phyloP scores from a whole-genome alignment of 163 green algal genomes.

The Scenedesmus sp. region DNA sequence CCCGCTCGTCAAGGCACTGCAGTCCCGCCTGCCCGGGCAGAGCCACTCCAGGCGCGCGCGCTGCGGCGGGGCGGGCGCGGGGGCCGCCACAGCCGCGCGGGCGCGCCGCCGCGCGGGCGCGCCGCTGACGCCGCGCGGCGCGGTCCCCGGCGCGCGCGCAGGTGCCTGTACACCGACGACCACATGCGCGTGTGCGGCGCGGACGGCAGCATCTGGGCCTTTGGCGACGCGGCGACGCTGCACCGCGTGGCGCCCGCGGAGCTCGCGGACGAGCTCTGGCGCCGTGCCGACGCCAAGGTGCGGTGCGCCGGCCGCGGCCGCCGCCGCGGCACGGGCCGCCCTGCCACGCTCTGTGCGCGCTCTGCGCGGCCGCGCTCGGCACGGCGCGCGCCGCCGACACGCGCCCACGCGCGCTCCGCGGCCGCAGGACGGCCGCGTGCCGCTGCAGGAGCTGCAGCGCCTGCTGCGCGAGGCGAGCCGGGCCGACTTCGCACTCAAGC shows the following conservation, averaged over 20 bases:
- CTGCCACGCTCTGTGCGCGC: neutral
- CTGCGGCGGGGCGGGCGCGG: too few species aligned
- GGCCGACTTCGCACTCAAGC: slow-evolving; percentile 74
- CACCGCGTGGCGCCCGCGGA: slow-evolving; percentile 64
- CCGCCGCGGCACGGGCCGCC: too few species aligned
- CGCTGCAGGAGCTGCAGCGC: slow-evolving; percentile 63
- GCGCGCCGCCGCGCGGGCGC: too few species aligned
- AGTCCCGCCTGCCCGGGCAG: slow-evolving; percentile 76
- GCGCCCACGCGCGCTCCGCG: slow-evolving; percentile 46
- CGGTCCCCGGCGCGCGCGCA: neutral
- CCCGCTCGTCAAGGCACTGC: slow-evolving; percentile 80
- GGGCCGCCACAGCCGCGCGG: too few species aligned
- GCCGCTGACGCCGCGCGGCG: too few species aligned
- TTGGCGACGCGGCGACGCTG: slow-evolving; percentile 89
- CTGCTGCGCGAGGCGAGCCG: slow-evolving; percentile 55
- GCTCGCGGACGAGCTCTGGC: slow-evolving; percentile 71
- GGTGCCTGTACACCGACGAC: slow-evolving; percentile 78
- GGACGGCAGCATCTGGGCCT: slow-evolving; percentile 80
- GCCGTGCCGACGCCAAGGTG: too few species aligned
- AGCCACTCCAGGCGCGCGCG: slow-evolving; percentile 74
- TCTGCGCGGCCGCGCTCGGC: slow-evolving; percentile 58
- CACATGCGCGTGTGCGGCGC: slow-evolving; percentile 80
- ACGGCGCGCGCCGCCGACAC: too few species aligned
- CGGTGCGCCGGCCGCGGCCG: too few species aligned
- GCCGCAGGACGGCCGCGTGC: slow-evolving; percentile 61